Evolutionary conservation across 1,284 basidiomycete species (phyloP).

Genomic region (Takashimella tepidaria): DNA sequence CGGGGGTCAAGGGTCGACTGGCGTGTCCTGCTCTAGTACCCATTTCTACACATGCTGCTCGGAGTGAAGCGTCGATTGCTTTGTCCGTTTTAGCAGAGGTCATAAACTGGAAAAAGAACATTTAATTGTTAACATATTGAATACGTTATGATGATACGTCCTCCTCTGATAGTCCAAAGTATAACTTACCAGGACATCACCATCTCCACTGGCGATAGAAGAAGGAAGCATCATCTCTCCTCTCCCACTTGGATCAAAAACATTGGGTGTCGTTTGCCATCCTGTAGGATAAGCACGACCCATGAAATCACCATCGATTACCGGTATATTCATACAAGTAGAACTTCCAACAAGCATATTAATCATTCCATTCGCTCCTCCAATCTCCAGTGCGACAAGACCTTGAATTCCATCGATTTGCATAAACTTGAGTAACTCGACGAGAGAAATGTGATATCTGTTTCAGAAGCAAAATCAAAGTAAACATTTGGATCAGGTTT

Average conservation of each 20-base stretch:
- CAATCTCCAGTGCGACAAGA: conserved; percentile 42
- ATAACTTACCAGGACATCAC: conserved; percentile 8
- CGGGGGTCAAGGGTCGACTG: conserved; percentile 16
- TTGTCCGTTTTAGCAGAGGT: conserved; percentile 25
- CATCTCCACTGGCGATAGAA: conserved; percentile 28
- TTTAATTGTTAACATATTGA: conserved; percentile 7
- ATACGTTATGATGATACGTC: too few relatives aligned
- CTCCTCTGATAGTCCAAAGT: too few relatives aligned
- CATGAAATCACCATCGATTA: conserved; percentile 51
- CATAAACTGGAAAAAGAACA: conserved; percentile 13
- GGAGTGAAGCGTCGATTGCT: conserved; percentile 21
- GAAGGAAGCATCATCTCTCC: conserved; percentile 23
- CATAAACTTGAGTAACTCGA: conserved; percentile 17
- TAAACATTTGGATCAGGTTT: too few relatives aligned
- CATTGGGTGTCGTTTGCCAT: conserved; percentile 32
- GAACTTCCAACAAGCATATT: conserved; percentile 51
- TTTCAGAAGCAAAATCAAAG: neutral
- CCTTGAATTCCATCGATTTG: conserved; percentile 6
- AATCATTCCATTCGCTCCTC: conserved; percentile 58
- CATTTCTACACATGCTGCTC: conserved; percentile 34
- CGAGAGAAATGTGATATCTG: neutral
- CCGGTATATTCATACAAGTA: conserved; percentile 39
- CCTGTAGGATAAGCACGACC: conserved; percentile 27
- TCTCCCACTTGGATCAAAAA: conserved; percentile 21
- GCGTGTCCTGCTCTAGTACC: conserved; percentile 31